Percentiles rank a stretch among this genome's conserved stretches.
These are phyloP conservation scores for Sphaerulina musiva DNA, from an alignment of 2,329 filamentous ascomycete genomes.

Conservation along the genomic window DNA sequence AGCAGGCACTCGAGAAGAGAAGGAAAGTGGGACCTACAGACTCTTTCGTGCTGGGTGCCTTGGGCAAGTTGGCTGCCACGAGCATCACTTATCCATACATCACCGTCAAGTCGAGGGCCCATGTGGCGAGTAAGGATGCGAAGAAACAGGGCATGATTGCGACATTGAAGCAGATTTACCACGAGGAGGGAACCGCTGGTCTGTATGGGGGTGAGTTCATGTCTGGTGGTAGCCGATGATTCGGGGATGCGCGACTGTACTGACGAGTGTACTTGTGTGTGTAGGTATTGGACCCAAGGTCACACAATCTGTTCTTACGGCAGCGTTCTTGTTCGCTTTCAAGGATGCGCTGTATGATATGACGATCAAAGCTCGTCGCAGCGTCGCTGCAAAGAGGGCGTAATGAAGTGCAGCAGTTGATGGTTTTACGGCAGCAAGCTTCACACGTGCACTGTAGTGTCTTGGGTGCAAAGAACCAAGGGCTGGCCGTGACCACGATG, in stretches of 20 bases:
- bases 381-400: constrained; percentile 18
- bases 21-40: constrained; percentile 73
- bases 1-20: constrained; percentile 76
- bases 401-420: background rate
- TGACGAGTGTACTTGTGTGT: background rate
- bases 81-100: constrained; percentile 96
- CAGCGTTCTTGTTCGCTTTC: constrained; percentile 93
- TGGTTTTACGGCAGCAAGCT: too few relatives aligned
- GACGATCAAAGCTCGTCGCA: constrained; percentile 58
- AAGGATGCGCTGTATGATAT: constrained; percentile 92
- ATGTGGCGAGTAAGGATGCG: constrained; percentile 73
- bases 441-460: background rate
- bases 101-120: constrained; percentile 96
- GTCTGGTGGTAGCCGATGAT: background rate
- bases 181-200: constrained; percentile 83
- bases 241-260: too few relatives aligned
- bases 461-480: background rate
- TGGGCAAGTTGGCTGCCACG: constrained; percentile 92
- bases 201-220: constrained; percentile 76
- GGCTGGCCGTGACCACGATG: too few relatives aligned
- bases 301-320: constrained; percentile 91
- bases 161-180: constrained; percentile 70
- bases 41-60: constrained; percentile 82
- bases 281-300: constrained; percentile 92
- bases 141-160: constrained; percentile 73